Conservation (phyloP, 2,329 filamentous ascomycete species). For the Trichoderma harzianum region DNA sequence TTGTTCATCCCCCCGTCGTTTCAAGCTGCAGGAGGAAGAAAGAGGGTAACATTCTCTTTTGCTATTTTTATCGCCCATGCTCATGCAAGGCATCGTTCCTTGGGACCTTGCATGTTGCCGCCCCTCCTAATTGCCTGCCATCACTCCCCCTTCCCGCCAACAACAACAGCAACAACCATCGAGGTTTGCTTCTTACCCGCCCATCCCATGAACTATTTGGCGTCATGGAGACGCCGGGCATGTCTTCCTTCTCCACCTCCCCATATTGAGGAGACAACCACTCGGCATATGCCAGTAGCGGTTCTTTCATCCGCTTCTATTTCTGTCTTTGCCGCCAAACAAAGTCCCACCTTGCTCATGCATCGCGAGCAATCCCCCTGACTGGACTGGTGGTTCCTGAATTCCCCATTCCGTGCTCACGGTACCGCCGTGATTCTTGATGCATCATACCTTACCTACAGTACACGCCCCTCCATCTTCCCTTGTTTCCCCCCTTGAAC, state of each 20-base stretch:
- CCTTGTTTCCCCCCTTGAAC: background rate
- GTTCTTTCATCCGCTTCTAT: conserved; percentile 3
- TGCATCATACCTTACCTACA: background rate
- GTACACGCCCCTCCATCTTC: conserved; percentile 8
- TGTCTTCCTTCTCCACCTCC: background rate
- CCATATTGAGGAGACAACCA: background rate
- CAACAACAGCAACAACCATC: background rate
- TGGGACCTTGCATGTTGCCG: background rate
- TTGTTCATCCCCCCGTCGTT: background rate
- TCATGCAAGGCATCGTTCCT: conserved; percentile 1
- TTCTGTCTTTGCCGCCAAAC: conserved; percentile 1
- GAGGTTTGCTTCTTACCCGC: background rate
- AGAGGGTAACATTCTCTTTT: background rate
- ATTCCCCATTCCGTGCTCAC: background rate
- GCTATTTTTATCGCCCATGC: background rate
- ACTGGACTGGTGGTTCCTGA: conserved; percentile 15
- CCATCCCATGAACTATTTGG: background rate
- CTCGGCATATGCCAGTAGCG: background rate
- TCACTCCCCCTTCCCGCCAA: background rate
- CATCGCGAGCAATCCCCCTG: background rate
- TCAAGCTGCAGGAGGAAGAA: background rate
- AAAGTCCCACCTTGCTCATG: conserved; percentile 1
- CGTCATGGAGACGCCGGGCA: background rate
- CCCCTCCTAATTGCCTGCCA: background rate
- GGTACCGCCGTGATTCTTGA: conserved; percentile 7